These are phyloP conservation scores for Aspergillus arachidicola DNA, from an alignment of 2,329 filamentous ascomycete species.

Conservation along the genomic window DNA sequence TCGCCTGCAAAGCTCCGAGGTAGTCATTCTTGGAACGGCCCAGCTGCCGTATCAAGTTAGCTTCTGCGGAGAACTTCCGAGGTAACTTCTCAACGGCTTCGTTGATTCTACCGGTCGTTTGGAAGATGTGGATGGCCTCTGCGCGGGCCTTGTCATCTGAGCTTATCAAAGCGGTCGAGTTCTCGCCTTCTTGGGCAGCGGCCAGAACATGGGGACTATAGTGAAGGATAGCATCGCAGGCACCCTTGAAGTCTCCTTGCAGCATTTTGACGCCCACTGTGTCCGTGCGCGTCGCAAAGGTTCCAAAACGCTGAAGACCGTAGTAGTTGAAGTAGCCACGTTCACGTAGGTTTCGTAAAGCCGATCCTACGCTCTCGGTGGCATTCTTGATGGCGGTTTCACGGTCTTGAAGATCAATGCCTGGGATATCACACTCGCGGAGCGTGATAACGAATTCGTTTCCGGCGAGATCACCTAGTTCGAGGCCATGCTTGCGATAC, in stretches of 20 bases:
- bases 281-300: conserved; percentile 83
- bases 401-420: conserved; percentile 44
- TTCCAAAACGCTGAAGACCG: conserved; percentile 94
- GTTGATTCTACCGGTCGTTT: conserved; percentile 59
- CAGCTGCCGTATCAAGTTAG: conserved; percentile 76
- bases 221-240: conserved; percentile 74
- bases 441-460: conserved; percentile 94
- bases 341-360: conserved; percentile 68
- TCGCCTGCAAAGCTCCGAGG: conserved; percentile 75
- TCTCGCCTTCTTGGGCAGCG: conserved; percentile 53
- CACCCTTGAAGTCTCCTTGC: conserved; percentile 76
- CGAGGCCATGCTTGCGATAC: conserved; percentile 70
- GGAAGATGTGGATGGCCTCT: conserved; percentile 75
- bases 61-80: conserved; percentile 78
- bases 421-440: conserved; percentile 74
- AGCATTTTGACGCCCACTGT: conserved; percentile 82
- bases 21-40: conserved; percentile 65
- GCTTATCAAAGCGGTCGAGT: conserved; percentile 55
- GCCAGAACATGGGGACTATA: conserved; percentile 68
- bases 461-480: conserved; percentile 80
- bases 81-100: conserved; percentile 72
- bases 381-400: conserved; percentile 48
- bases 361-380: conserved; percentile 52
- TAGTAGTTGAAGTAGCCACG: conserved; percentile 97
- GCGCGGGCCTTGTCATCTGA: conserved; percentile 80